Evolutionary conservation across 139 green algal species (phyloP).

Genomic region (Volvox reticuliferus): DNA sequence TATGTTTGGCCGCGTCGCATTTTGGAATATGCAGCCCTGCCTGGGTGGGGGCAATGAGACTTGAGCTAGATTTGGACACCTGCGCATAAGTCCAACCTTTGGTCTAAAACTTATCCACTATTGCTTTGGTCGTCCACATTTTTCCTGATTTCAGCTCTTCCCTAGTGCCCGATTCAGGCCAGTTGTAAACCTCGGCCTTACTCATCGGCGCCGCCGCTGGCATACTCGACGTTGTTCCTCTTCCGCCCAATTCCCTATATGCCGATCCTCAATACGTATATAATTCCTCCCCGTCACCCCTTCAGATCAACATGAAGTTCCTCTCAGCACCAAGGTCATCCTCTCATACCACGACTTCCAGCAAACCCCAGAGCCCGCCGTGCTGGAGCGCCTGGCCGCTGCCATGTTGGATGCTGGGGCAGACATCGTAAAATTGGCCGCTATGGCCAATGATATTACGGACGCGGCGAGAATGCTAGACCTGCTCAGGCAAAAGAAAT

Average conservation of each 20-base stretch:
- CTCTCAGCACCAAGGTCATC: constrained; percentile 85
- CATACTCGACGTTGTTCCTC: not conserved
- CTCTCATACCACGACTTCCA: constrained; percentile 96
- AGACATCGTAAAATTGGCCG: constrained; percentile 76
- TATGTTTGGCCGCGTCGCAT: no score
- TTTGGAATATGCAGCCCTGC: no score
- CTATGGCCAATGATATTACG: constrained; percentile 87
- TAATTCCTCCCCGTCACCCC: not conserved
- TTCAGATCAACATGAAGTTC: constrained; percentile 58
- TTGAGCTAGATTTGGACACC: no score
- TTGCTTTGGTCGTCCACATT: no score
- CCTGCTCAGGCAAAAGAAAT: constrained; percentile 69
- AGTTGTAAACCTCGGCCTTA: no score
- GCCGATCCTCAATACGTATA: not conserved
- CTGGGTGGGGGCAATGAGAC: no score
- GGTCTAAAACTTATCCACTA: no score
- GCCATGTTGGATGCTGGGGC: constrained; percentile 25
- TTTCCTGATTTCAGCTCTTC: no score
- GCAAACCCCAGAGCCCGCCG: constrained; percentile 73
- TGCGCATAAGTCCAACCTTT: no score
- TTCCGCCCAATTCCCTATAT: not conserved
- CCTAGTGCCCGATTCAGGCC: no score
- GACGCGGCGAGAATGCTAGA: constrained; percentile 83
- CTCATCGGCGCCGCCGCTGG: not conserved
- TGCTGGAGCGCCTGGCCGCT: constrained; percentile 72